Evolutionary conservation across 768 basidiomycete genomes (phyloP).

Genomic region (Trichaptum fuscoviolaceum): DNA sequence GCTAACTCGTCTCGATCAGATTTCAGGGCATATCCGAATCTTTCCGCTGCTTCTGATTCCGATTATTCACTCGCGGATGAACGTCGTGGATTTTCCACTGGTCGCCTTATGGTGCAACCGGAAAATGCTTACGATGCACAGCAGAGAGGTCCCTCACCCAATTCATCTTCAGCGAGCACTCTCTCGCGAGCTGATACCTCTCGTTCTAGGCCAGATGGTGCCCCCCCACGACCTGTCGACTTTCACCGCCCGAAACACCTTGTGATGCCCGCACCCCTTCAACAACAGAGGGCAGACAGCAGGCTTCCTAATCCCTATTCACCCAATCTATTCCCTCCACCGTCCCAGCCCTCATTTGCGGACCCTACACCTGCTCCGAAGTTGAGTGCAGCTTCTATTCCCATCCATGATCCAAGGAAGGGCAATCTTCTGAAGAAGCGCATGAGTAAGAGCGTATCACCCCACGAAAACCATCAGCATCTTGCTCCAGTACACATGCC

Average conservation of each 20-base stretch:
- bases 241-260: constrained; percentile 55
- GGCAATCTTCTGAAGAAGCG: constrained; percentile 2
- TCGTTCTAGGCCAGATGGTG: neutral
- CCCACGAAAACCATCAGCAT: neutral
- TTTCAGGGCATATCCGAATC: neutral
- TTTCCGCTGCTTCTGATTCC: neutral
- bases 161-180: neutral
- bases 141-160: neutral
- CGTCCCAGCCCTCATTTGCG: neutral
- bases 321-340: neutral
- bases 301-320: neutral
- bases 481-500: neutral
- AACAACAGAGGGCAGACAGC: constrained; percentile 20
- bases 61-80: neutral
- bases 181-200: neutral
- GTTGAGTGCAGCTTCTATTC: constrained; percentile 3
- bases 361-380: constrained; percentile 4
- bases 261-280: constrained; percentile 70
- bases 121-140: neutral
- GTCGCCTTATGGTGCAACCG: neutral
- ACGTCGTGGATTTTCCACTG: neutral
- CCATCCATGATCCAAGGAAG: constrained; percentile 1
- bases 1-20: constrained; percentile 1
- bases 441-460: neutral
- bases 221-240: neutral